Evolutionary conservation across 495 filamentous ascomycete genomes (phyloP).

Genomic region (Ramalina intermedia): DNA sequence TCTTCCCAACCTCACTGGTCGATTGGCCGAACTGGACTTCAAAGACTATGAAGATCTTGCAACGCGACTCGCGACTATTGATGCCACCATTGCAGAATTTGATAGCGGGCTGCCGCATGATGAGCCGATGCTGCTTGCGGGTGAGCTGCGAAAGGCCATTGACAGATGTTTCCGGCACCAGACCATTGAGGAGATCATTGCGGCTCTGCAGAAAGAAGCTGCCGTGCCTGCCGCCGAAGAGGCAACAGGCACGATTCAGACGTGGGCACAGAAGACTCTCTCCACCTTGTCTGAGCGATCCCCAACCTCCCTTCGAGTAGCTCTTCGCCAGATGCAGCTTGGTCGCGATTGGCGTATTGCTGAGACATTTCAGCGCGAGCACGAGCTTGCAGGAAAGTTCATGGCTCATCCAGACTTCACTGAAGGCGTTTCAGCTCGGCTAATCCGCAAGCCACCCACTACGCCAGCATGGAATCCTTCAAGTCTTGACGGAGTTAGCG

Average conservation of each 20-base stretch:
- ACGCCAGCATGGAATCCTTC: conserved; percentile 58
- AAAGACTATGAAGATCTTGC: conserved; percentile 48
- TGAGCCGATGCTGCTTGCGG: conserved; percentile 47
- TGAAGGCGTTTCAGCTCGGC: conserved; percentile 63
- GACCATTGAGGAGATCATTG: conserved; percentile 53
- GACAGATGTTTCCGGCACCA: conserved; percentile 66
- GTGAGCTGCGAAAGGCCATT: conserved; percentile 56
- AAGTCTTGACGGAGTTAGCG: conserved; percentile 44
- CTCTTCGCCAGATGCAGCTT: conserved; percentile 63
- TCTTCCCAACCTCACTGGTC: conserved; percentile 62
- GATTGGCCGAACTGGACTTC: conserved; percentile 81
- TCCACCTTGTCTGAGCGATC: conserved; percentile 56
- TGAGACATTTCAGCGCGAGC: conserved; percentile 71
- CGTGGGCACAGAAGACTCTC: conserved; percentile 66
- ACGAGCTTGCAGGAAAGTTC: conserved; percentile 64
- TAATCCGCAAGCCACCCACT: conserved; percentile 49
- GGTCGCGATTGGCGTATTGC: conserved; percentile 61
- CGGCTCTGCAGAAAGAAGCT: conserved; percentile 44
- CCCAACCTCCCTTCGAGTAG: conserved; percentile 71
- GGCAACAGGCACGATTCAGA: conserved; percentile 17
- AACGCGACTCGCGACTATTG: conserved; percentile 53
- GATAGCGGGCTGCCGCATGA: conserved; percentile 63
- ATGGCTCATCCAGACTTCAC: conserved; percentile 81
- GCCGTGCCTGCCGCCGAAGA: not conserved
- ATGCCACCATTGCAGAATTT: conserved; percentile 84